A percentile compares a stretch with the other conserved stretches of the same genome.
These are phyloP conservation scores for Tephrocybe sp. DNA, from an alignment of 768 basidiomycete genomes.

Conservation along the genomic window DNA sequence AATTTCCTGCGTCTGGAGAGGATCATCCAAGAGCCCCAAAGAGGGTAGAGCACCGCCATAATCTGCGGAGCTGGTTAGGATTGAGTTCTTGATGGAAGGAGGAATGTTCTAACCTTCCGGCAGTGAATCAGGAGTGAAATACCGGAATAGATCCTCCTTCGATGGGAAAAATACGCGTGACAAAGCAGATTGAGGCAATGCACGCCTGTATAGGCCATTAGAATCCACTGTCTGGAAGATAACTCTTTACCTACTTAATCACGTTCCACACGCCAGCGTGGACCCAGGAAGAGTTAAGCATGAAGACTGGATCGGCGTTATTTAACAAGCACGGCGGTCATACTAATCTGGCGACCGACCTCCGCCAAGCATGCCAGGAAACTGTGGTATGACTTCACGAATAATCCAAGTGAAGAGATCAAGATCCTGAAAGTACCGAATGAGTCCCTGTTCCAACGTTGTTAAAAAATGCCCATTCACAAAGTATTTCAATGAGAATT, in stretches of 20 bases:
- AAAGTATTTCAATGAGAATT: constrained; percentile 52
- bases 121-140: constrained; percentile 51
- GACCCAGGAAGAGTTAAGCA: constrained; percentile 75
- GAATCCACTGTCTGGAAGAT: no score
- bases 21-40: constrained; percentile 50
- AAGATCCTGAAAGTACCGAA: constrained; percentile 41
- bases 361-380: constrained; percentile 76
- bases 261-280: constrained; percentile 69
- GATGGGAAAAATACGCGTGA: constrained; percentile 69
- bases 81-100: background rate
- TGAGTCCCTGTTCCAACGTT: constrained; percentile 9
- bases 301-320: constrained; percentile 46
- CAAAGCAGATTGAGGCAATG: constrained; percentile 60
- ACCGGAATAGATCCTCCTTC: constrained; percentile 50
- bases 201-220: constrained; percentile 40
- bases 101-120: constrained; percentile 50
- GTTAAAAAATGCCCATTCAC: constrained; percentile 38
- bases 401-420: constrained; percentile 66
- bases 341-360: constrained; percentile 35
- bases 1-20: constrained; percentile 34
- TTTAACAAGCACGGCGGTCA: background rate
- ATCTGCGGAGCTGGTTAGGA: constrained; percentile 39
- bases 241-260: constrained; percentile 52
- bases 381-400: constrained; percentile 66
- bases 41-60: constrained; percentile 64